A percentile compares a stretch with the other conserved stretches of the same genome.
These are phyloP conservation scores for Pneumocystis carinii DNA, from an alignment of 1,139 yeast species.

Conservation along the genomic window DNA sequence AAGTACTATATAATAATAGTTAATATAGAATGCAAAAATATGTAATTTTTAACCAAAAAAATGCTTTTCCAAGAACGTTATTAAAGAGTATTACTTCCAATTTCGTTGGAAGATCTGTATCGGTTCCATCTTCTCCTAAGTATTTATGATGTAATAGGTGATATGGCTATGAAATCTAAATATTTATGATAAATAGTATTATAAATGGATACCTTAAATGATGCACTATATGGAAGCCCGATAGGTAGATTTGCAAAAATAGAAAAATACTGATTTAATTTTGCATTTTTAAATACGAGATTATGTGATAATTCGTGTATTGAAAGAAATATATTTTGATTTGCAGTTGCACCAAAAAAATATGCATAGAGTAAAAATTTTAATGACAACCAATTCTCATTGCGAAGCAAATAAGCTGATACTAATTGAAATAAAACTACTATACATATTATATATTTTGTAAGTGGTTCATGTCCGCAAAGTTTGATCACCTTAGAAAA, in stretches of 20 bases:
- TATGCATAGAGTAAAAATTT: constrained; percentile 53
- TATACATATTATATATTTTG: constrained; percentile 55
- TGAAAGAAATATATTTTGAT: constrained; percentile 70
- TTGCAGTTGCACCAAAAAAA: constrained; percentile 69
- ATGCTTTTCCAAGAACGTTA: constrained; percentile 70
- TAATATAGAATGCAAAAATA: background rate
- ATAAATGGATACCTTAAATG: constrained; percentile 36
- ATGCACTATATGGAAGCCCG: constrained; percentile 80
- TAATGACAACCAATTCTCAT: constrained; percentile 40
- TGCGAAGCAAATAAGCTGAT: constrained; percentile 44
- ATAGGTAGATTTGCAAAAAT: constrained; percentile 70
- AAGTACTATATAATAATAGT: constrained; percentile 37
- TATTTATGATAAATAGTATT: background rate
- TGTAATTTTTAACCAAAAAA: constrained; percentile 30
- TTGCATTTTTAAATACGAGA: constrained; percentile 64
- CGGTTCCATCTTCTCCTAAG: constrained; percentile 70
- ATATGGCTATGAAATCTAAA: constrained; percentile 36
- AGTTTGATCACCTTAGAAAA: constrained; percentile 40
- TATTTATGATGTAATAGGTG: constrained; percentile 86
- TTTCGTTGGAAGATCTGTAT: constrained; percentile 74
- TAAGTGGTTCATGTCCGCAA: constrained; percentile 73
- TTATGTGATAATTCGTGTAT: constrained; percentile 83
- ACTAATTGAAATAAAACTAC: constrained; percentile 54
- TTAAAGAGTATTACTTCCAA: constrained; percentile 62
- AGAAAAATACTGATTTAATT: constrained; percentile 63